Evolutionary conservation across 2,329 filamentous ascomycete species (phyloP), one percentile per base, ranked within the genome.

Genomic region (Nemania serpens): DNA sequence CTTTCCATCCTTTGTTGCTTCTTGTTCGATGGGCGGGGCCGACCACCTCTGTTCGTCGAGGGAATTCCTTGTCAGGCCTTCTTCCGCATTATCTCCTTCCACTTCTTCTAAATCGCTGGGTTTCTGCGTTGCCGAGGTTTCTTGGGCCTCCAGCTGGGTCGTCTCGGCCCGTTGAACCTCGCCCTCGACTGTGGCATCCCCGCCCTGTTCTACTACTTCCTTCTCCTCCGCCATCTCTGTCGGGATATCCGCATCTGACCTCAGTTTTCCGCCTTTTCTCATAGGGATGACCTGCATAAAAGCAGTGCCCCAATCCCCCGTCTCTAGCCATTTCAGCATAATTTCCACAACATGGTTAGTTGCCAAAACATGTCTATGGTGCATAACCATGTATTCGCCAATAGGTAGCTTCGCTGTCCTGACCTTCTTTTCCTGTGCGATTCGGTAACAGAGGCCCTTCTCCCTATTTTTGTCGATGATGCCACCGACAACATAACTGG

Each of bases 331-430:
- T 66, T 87, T 88, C 47, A 97, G 78, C 91, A 99, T 97, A 64
- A 99, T 98, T 77, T 98, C 94, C 48, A 95, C 86, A 1, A 99
- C 95, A 72, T 99, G 95, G 73, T 98, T 99, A 7, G 94, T 97
- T 3, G 94, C 89, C 59, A 99, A 79, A 4, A 99, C 91, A 69
- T 89, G 87, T 34, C 95, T 86, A 69, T 90, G 93, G 58, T 88
- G 84, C 91, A 99, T 96, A 65, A 92, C 84, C 81, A 99, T 89
- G 75, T 91, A 98, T 64, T 98, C 88, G n/a, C 93, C 92, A 69
- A 99, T 98, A 0, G 95, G 95, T 57, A 99, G 76, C 73, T 92
- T 93, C 1, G 94, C 95, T 0, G 95, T 98, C 65, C 89, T 89
- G 69, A 99, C 86, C 0, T 91, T 91, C 63, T 83, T 83, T 56